Percentiles rank a stretch among this genome's conserved stretches.
Conservation (phyloP, 495 filamentous ascomycete species). For the Penicillium lividum region DNA sequence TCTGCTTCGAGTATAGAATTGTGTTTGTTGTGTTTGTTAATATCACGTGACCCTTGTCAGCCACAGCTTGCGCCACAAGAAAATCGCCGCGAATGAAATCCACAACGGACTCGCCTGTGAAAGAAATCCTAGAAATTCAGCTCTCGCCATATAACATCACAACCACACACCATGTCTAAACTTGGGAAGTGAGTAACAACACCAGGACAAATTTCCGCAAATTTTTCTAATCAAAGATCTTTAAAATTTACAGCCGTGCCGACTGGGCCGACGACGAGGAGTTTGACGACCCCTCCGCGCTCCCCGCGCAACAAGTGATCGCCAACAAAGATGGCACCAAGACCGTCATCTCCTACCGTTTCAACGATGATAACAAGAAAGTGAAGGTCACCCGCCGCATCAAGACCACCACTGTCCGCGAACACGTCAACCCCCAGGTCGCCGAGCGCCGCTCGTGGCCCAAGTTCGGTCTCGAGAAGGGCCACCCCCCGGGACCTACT, state of each 20-base stretch:
- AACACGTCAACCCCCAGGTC: conserved; percentile 93
- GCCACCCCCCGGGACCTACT: conserved; percentile 64
- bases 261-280: conserved; percentile 98
- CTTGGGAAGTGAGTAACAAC: conserved; percentile 45
- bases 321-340: conserved; percentile 98
- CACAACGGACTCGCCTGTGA: conserved; percentile 50
- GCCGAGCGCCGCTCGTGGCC: conserved; percentile 88
- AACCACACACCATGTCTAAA: conserved; percentile 48
- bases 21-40: no score
- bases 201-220: conserved; percentile 3
- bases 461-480: conserved; percentile 89
- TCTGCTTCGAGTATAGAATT: no score
- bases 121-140: conserved; percentile 50
- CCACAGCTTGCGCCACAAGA: conserved; percentile 41
- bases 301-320: conserved; percentile 82
- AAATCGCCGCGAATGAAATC: conserved; percentile 46
- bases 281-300: conserved; percentile 76
- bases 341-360: conserved; percentile 85
- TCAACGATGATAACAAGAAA: conserved; percentile 92
- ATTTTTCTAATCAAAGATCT: conserved; percentile 21
- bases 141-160: conserved; percentile 30
- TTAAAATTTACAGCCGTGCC: conserved; percentile 51
- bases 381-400: conserved; percentile 95
- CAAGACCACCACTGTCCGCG: conserved; percentile 81
- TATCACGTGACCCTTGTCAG: conserved; percentile 36